phyloP scores from a whole-genome alignment of 805 yeast species.

The Candida incommunis region DNA sequence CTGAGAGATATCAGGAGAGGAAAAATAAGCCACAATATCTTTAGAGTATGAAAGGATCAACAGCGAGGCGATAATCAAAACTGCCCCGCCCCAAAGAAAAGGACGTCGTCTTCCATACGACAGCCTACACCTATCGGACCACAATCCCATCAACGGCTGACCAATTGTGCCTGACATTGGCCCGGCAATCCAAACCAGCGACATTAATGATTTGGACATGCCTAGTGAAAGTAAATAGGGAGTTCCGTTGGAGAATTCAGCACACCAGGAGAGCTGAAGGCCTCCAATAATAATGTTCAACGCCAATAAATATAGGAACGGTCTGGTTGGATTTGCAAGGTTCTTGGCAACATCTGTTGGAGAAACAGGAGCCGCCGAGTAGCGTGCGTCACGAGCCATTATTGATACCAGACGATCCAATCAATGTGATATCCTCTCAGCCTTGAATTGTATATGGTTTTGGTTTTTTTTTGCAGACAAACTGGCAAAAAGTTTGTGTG shows the following conservation, averaged over 20 bases:
- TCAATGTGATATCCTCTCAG: no score
- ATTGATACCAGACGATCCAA: no score
- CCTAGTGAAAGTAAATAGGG: conserved; percentile 51
- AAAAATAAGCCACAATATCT: conserved; percentile 25
- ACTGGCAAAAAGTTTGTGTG: no score
- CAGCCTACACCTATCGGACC: conserved; percentile 31
- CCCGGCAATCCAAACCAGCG: conserved; percentile 54
- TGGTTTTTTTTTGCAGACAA: no score
- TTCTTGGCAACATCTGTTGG: conserved; percentile 2
- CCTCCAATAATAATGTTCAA: conserved; percentile 34
- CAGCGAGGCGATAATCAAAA: conserved; percentile 32
- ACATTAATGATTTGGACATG: conserved; percentile 37
- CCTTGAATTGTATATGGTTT: no score
- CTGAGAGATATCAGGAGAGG: conserved; percentile 8
- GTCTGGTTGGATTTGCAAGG: conserved; percentile 29
- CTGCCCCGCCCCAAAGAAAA: conserved; percentile 40
- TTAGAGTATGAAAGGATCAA: conserved; percentile 30
- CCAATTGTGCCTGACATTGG: conserved; percentile 50
- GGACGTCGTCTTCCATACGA: conserved; percentile 39
- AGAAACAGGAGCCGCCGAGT: not conserved
- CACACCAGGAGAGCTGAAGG: conserved; percentile 49
- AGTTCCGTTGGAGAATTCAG: conserved; percentile 51
- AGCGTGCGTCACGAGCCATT: no score
- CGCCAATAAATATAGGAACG: conserved; percentile 29
- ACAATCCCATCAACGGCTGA: conserved; percentile 48